Base-by-base conservation (phyloP, 257 asterid genomes). In the Linderniella brevidens region DNA sequence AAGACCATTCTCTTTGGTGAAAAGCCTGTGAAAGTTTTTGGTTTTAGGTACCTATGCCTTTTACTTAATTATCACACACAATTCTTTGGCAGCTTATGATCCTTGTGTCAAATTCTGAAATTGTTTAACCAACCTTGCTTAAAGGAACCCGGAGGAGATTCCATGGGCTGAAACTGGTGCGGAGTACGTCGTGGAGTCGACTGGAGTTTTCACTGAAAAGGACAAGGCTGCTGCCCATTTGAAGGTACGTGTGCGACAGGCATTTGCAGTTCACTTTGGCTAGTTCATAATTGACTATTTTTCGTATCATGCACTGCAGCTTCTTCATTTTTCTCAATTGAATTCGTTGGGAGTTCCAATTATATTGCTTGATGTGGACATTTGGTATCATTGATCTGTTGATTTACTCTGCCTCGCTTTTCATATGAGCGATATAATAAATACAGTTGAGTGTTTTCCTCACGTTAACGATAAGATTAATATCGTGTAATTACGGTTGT, bases 1-100 rank as follows among this genome's bases (percentile, higher is more conserved):
- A 71, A 75, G 25, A 71, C 76, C 59, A 78, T 75, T 65, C 75
- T 75, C 55, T 75, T 71, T 46, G 82, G 82, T 36, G 73, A 68
- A 9, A 75, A 71, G 52, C 48, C 76, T 0, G 79, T 75, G 35
- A 37, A 65, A 6, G 78, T 74, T 42, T 74, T 74, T 41, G 82
- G 78, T 17, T 1, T 57, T 32, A 75, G 72, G 75, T 72, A 60
- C 12, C 5, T 5, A 8, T 45, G 20, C 17, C 1, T 37, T 5
- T n/a, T 11, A 35, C 1, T 19, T 25, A 25, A 6, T 12, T 3
- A 17, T 32, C 15, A 2, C 46, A 48, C 54, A 1, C 17, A 42
- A 8, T 45, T 45, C 49, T 37, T 11, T 15, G 13, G 0, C 39
- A 15, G n/a, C 32, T 25, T 25, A 35, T 25, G 13, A 20, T 35